Evolutionary conservation across 805 yeast genomes (phyloP), one percentile per base, ranked within the genome.

Genomic region (Brettanomyces bruxellensis): DNA sequence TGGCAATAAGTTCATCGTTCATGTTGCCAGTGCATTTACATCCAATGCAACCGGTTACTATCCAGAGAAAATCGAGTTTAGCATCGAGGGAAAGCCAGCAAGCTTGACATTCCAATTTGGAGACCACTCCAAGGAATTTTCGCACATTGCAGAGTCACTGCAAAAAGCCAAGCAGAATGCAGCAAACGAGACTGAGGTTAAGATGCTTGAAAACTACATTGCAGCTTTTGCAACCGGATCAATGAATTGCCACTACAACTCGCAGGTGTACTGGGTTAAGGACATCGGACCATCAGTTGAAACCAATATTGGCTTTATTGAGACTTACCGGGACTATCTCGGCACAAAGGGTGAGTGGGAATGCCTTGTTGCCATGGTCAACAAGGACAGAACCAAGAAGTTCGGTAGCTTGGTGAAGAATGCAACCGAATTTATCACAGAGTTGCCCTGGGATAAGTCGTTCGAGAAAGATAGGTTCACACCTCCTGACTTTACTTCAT

Each of bases 331-430:
- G 64, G 96, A 87, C 61, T 95, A 95, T 13, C 77, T 90, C 32
- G 95, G 95, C 41, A 86, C 87, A 41, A 76, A 89, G 58, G 96
- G 96, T 49, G 96, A 88, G 65, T 88, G 93, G 91, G 96, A 88
- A 67, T 87, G 95, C 28, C 68, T 88, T 42, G 93, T 88, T 34
- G 91, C 95, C 22, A 84, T 87, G 78, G 95, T 88, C 47, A 87
- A 88, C 65, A 83, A 84, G 59, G 91, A 86, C 51, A 75, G 95
- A 51, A 88, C 96, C 14, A 81, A 76, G 45, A 88, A 86, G 57
- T 88, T 88, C 60, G 79, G 82, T 25, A 70, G 69, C 9, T 71
- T 88, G 52, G 96, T 88, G 25, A 64, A 69, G 18, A 71, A 71
- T 49, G 96, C 95, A 13, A 73, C 78, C 40, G 64, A 68, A 9